Evolutionary conservation across 2,329 filamentous ascomycete genomes (phyloP).

Genomic region (Ophiostoma sp.): DNA sequence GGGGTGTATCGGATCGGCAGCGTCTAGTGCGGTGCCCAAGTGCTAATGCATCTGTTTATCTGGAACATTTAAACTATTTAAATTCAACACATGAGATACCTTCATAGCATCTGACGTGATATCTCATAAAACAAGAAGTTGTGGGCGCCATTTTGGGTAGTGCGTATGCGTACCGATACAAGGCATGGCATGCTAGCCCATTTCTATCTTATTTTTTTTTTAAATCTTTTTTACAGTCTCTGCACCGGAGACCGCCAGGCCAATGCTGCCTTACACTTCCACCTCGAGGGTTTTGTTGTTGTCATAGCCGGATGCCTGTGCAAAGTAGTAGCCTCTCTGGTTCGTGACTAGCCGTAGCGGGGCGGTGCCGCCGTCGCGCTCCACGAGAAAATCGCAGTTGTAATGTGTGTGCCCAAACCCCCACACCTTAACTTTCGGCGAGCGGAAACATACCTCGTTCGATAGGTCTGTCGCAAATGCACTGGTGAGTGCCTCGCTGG

Average conservation of each 20-base stretch:
- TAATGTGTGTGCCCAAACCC: slow-evolving; percentile 48
- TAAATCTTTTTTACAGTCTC: too few relatives aligned
- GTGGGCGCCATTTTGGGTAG: too few relatives aligned
- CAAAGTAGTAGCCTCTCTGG: slow-evolving; percentile 33
- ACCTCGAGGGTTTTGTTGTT: slow-evolving; percentile 28
- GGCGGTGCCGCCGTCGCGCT: slow-evolving; percentile 20
- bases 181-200: too few relatives aligned
- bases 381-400: slow-evolving; percentile 39
- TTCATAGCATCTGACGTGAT: not conserved
- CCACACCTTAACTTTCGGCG: slow-evolving; percentile 39
- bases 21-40: not conserved
- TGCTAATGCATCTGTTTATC: not conserved
- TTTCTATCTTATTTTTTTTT: too few relatives aligned
- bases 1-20: not conserved
- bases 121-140: too few relatives aligned
- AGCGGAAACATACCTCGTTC: slow-evolving; percentile 36
- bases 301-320: slow-evolving; percentile 37
- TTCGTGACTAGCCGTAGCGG: slow-evolving; percentile 32
- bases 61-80: not conserved
- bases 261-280: too few relatives aligned
- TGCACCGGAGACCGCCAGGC: too few relatives aligned
- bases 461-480: slow-evolving; percentile 42
- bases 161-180: too few relatives aligned
- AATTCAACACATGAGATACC: not conserved
- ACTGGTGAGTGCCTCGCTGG: slow-evolving; percentile 28